Evolutionary conservation across 2,329 filamentous ascomycete genomes (phyloP).

Genomic region (Aureobasidium sp.): DNA sequence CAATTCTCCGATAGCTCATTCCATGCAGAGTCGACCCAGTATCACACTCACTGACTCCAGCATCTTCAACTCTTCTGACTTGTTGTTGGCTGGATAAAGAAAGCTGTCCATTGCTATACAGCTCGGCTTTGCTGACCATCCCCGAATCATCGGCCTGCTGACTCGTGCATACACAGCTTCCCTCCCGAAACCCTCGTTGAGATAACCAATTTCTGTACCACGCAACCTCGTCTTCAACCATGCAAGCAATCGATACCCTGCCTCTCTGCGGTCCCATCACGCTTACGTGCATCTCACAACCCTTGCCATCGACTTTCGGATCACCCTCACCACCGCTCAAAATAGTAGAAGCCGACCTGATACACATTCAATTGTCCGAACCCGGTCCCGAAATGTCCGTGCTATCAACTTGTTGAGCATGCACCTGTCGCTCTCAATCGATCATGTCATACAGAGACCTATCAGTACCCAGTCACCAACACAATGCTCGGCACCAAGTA

Average conservation of each 20-base stretch:
- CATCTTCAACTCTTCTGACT: neutral
- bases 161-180: neutral
- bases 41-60: neutral
- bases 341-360: neutral
- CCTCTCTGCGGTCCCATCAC: neutral
- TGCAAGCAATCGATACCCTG: neutral
- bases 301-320: neutral
- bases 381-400: neutral
- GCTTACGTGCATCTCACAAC: neutral
- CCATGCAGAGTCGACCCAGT: neutral
- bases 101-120: neutral
- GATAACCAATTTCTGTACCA: neutral
- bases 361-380: constrained; percentile 4
- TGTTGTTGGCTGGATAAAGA: neutral
- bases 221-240: neutral
- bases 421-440: neutral
- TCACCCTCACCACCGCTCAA: neutral
- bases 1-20: neutral
- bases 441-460: neutral
- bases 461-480: neutral
- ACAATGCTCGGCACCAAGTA: neutral
- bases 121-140: neutral
- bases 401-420: neutral
- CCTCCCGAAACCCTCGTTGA: neutral
- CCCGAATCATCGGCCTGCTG: neutral